A percentile compares a stretch with the other conserved stretches of the same genome.
Conservation (phyloP, 331 rosid genomes). For the Phaseolus coccineus region DNA sequence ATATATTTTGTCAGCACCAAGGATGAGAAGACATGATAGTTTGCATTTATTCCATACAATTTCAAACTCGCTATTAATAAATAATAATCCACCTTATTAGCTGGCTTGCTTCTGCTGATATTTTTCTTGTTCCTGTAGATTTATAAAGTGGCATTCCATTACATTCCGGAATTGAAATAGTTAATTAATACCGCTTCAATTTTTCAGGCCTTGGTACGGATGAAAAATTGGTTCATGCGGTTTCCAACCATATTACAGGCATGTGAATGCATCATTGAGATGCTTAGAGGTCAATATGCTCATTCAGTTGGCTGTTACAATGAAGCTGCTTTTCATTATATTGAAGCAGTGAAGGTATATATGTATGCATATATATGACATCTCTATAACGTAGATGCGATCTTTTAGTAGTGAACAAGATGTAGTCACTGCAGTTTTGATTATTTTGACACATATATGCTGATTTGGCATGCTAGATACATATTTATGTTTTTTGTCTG, state of each 20-base stretch:
- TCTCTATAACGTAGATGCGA: conserved; percentile 26
- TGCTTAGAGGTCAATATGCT: conserved; percentile 97
- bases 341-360: conserved; percentile 88
- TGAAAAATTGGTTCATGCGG: conserved; percentile 88
- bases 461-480: conserved; percentile 33
- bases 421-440: conserved; percentile 39
- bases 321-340: conserved; percentile 87
- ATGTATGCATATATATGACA: conserved; percentile 27
- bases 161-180: conserved; percentile 29
- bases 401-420: conserved; percentile 11
- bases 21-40: conserved; percentile 22
- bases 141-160: conserved; percentile 30
- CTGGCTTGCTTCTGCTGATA: conserved; percentile 36
- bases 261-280: conserved; percentile 92
- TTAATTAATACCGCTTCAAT: conserved; percentile 37
- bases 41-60: conserved; percentile 37
- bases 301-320: conserved; percentile 89
- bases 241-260: conserved; percentile 95
- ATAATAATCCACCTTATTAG: conserved; percentile 25
- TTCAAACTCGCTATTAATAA: conserved; percentile 30
- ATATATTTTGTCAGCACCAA: conserved; percentile 23
- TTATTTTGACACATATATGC: conserved; percentile 25
- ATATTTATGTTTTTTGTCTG: conserved; percentile 23
- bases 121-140: conserved; percentile 20
- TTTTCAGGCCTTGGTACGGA: conserved; percentile 88